Base-by-base conservation (phyloP, 768 basidiomycete genomes). In the Saitozyma podzolica region DNA sequence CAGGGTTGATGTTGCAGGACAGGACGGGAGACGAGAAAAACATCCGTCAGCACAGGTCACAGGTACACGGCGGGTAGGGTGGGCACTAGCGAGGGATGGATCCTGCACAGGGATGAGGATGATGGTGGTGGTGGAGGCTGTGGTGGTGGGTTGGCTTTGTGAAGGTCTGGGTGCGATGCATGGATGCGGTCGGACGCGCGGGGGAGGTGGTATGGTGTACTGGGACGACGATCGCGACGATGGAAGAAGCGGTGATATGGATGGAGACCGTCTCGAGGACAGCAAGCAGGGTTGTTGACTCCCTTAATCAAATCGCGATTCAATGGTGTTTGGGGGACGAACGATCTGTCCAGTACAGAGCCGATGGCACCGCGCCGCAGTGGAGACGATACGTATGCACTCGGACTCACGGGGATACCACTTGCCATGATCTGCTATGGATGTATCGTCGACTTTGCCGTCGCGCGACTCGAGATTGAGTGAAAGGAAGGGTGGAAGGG, bases 371-470 rank as follows among this genome's bases (percentile, higher is more conserved):
- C 40, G 54, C 20, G 29, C 16, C 54, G 17, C 20, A 2, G 19
- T 40, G 4, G 14, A 54, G 49, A 20, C 8, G 37, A 37, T 40
- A 56, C 17, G 47, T 49, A 40, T 39, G 47, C 29, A 47, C 14
- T 19, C 39, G 16, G 43, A 68, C 67, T 66, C 62, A 71, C 69
- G 53, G 69, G 69, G 64, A 71, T 71, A 51, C 69, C 66, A 58
- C 63, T 65, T 43, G 69, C 69, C 69, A 71, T 71, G 9, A 29
- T 29, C 29, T 29, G 2, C 29, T 29, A 29, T 2, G 2, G 29
- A 5, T 29, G 29, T 29, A 29, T 29, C 29, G 29, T 29, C 29
- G 29, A 29, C 29, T 5, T 29, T 29, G 29, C 5, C 29, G 29
- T 29, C 29, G 29, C 29, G 29, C 29, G 29, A 29, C 29, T 29